Conservation (phyloP, 306 rosid species). For the Pueraria montana region DNA sequence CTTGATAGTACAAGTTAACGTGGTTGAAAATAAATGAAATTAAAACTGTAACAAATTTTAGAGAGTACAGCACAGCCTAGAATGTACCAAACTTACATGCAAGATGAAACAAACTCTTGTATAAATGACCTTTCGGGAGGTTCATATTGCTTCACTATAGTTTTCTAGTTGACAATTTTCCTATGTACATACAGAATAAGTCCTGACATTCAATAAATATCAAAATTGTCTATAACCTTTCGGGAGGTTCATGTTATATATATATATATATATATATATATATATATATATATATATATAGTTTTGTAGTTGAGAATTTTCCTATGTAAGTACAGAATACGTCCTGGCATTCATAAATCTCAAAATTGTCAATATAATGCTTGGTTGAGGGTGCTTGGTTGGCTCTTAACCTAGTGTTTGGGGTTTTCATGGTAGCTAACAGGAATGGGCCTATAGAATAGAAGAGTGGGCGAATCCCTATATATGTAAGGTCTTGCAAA, state of each 20-base stretch:
- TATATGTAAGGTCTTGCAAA: no score
- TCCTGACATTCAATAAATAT: conserved; percentile 11
- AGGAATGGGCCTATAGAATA: no score
- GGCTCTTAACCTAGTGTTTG: no score
- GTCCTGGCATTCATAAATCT: conserved; percentile 24
- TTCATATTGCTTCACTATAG: conserved; percentile 26
- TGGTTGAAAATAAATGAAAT: background rate
- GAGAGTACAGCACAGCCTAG: background rate
- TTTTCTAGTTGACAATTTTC: conserved; percentile 14
- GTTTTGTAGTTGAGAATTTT: conserved; percentile 28
- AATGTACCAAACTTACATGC: background rate
- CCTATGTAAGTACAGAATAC: conserved; percentile 33
- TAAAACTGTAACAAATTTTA: background rate
- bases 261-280: no score
- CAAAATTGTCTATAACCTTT: background rate
- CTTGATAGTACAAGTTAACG: no score
- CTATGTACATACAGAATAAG: background rate
- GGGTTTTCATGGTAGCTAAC: no score
- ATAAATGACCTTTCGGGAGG: conserved; percentile 24
- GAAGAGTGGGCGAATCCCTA: no score
- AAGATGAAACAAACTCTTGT: conserved; percentile 6
- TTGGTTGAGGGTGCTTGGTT: no score
- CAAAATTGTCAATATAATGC: conserved; percentile 20
- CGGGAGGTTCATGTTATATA: conserved; percentile 9
- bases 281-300: no score